Conservation (phyloP, 1,284 basidiomycete genomes). For the Pholiota adiposa region DNA sequence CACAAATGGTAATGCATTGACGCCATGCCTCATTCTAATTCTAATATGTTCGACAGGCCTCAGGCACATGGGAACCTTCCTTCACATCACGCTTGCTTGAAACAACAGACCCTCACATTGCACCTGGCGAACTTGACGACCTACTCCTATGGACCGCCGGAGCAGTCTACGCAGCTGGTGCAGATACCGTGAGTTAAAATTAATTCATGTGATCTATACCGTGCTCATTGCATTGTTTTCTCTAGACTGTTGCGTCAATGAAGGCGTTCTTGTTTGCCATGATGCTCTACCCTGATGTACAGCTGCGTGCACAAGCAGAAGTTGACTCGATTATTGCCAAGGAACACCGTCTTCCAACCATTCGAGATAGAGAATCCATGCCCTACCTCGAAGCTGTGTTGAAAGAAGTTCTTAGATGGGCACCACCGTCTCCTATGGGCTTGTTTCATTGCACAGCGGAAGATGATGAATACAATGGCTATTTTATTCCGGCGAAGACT, state of each 20-base stretch:
- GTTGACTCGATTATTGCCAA: constrained; percentile 3
- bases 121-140: not conserved
- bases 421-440: constrained; percentile 21
- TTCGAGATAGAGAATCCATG: constrained; percentile 25
- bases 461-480: constrained; percentile 24
- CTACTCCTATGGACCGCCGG: not conserved
- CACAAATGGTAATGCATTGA: constrained; percentile 37
- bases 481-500: constrained; percentile 22
- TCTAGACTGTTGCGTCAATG: too few species aligned
- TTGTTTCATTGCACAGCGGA: constrained; percentile 12
- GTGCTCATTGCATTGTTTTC: too few species aligned
- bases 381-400: constrained; percentile 34
- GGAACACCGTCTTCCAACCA: constrained; percentile 16
- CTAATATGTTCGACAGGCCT: not conserved
- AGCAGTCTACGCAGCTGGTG: constrained; percentile 1
- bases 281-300: constrained; percentile 14
- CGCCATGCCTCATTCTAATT: not conserved
- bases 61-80: not conserved
- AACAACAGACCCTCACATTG: not conserved
- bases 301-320: constrained; percentile 11
- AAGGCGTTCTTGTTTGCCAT: not conserved
- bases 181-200: constrained; percentile 1
- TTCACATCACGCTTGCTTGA: constrained; percentile 5
- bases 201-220: too few species aligned
- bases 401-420: constrained; percentile 40